phyloP scores from a whole-genome alignment of 495 filamentous ascomycete species.

The Xylaria palmicola region DNA sequence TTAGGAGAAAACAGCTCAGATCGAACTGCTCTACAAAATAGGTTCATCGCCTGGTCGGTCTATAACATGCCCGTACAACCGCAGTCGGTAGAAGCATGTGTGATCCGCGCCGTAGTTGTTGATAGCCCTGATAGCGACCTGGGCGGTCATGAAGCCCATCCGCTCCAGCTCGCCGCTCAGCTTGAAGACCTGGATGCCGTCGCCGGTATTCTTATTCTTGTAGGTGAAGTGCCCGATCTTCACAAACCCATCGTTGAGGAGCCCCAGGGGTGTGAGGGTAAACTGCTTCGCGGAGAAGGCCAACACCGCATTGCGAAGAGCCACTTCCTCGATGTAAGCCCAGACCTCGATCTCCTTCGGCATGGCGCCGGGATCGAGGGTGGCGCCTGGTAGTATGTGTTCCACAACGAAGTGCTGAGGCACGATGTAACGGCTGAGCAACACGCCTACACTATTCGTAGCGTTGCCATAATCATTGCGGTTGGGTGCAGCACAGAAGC shows the following conservation, averaged over 20 bases:
- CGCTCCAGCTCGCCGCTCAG: conserved; percentile 41
- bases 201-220: conserved; percentile 40
- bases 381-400: conserved; percentile 54
- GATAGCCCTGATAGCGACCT: conserved; percentile 49
- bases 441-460: conserved; percentile 47
- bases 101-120: conserved; percentile 56
- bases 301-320: conserved; percentile 25
- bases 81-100: conserved; percentile 62
- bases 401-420: conserved; percentile 61
- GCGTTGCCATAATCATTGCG: conserved; percentile 20
- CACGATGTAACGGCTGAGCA: conserved; percentile 46
- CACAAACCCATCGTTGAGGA: conserved; percentile 37
- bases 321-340: conserved; percentile 41
- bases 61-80: conserved; percentile 50
- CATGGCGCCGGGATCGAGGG: conserved; percentile 53
- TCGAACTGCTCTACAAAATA: no score
- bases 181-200: conserved; percentile 50
- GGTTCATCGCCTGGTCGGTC: conserved; percentile 4
- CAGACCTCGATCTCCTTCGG: conserved; percentile 64
- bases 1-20: no score
- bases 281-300: conserved; percentile 33
- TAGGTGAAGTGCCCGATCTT: conserved; percentile 56
- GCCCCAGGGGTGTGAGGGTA: conserved; percentile 20
- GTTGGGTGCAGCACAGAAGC: conserved; percentile 59
- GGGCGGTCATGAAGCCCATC: conserved; percentile 35